Conservation (phyloP, 1,139 yeast genomes). For the Hyphopichia fennica region DNA sequence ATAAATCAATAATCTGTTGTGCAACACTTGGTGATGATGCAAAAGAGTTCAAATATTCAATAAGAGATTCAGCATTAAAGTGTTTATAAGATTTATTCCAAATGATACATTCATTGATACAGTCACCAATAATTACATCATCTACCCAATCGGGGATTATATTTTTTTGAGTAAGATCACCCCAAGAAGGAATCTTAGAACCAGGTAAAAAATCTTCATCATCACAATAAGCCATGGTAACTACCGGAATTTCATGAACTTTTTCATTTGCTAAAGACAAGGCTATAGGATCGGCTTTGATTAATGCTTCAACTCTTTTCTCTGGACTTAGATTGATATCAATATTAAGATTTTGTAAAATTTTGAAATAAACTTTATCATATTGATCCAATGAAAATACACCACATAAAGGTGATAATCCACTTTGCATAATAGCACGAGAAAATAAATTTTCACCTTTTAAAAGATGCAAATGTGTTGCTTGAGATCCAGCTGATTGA, state of each 20-base stretch:
- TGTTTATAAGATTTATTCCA: slow-evolving; percentile 11
- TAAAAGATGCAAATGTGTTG: slow-evolving; percentile 9
- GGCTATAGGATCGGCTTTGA: slow-evolving; percentile 8
- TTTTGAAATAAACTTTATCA: slow-evolving; percentile 11
- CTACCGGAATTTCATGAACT: slow-evolving; percentile 8
- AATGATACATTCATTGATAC: slow-evolving; percentile 12
- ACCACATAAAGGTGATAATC: slow-evolving; percentile 12
- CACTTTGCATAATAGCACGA: slow-evolving; percentile 14
- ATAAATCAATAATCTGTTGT: slow-evolving; percentile 4
- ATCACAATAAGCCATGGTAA: slow-evolving; percentile 13
- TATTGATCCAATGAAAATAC: slow-evolving; percentile 11
- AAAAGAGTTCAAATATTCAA: background rate
- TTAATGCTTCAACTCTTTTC: slow-evolving; percentile 9
- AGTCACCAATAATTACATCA: slow-evolving; percentile 12
- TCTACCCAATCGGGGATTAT: slow-evolving; percentile 10
- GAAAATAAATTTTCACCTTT: slow-evolving; percentile 9
- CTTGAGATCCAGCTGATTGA: slow-evolving; percentile 9
- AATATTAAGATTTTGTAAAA: slow-evolving; percentile 9
- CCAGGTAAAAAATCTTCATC: slow-evolving; percentile 6
- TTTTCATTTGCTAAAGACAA: slow-evolving; percentile 9
- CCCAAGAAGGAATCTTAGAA: slow-evolving; percentile 7
- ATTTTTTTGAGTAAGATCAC: slow-evolving; percentile 4
- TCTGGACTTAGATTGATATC: slow-evolving; percentile 8
- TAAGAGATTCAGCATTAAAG: slow-evolving; percentile 3
- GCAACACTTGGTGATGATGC: slow-evolving; percentile 1